These are phyloP conservation scores for Aphanoascus verrucosus DNA, from an alignment of 2,329 filamentous ascomycete genomes.

Conservation along the genomic window DNA sequence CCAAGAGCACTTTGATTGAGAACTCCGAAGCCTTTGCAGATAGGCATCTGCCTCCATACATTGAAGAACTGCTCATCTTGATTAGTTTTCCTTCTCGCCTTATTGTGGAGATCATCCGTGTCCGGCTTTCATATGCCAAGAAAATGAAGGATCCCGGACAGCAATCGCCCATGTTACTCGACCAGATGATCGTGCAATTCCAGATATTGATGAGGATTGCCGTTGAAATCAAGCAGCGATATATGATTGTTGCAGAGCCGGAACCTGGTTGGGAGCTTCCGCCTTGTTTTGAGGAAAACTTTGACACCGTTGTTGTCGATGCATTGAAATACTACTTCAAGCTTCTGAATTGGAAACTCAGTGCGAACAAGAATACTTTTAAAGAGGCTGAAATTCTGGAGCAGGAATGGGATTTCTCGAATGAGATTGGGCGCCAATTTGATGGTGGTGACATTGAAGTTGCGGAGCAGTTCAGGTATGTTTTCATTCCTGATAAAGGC, in stretches of 20 bases:
- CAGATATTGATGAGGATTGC: slow-evolving; percentile 86
- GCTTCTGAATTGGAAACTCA: slow-evolving; percentile 95
- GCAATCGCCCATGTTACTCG: slow-evolving; percentile 85
- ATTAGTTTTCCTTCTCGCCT: slow-evolving; percentile 96
- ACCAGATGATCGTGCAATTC: slow-evolving; percentile 96
- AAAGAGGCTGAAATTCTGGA: slow-evolving; percentile 96
- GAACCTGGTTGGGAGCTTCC: slow-evolving; percentile 92
- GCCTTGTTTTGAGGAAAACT: slow-evolving; percentile 91
- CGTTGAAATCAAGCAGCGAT: slow-evolving; percentile 83
- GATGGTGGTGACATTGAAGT: slow-evolving; percentile 92
- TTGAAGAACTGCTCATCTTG: slow-evolving; percentile 87
- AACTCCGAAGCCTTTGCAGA: slow-evolving; percentile 78
- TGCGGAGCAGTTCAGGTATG: slow-evolving; percentile 80
- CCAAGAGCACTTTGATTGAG: slow-evolving; percentile 78
- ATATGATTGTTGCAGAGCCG: slow-evolving; percentile 69
- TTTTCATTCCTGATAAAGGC: background rate
- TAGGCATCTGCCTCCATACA: slow-evolving; percentile 86
- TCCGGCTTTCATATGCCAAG: slow-evolving; percentile 80
- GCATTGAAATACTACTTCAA: slow-evolving; percentile 97
- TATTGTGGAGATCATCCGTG: slow-evolving; percentile 91
- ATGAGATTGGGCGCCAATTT: slow-evolving; percentile 82
- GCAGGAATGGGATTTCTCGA: slow-evolving; percentile 96
- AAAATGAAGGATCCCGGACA: slow-evolving; percentile 92
- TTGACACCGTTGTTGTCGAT: slow-evolving; percentile 82
- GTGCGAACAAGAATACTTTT: slow-evolving; percentile 97